phyloP scores from a whole-genome alignment of 805 yeast species.

The Candida maesae region DNA sequence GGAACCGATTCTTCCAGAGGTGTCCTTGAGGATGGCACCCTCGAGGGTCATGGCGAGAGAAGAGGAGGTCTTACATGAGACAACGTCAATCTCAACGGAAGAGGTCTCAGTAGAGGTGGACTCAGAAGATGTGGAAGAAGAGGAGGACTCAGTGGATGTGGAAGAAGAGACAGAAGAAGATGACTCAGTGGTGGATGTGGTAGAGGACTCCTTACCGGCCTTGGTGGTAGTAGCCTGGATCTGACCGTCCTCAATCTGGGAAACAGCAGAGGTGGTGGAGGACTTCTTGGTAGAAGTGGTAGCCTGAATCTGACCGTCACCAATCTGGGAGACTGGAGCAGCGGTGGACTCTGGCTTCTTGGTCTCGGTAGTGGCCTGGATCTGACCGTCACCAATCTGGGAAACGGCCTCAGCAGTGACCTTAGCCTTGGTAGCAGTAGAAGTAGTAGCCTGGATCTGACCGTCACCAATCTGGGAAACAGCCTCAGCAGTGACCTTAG shows the following conservation, averaged over 20 bases:
- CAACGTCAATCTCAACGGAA: constrained; percentile 25
- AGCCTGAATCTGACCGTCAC: constrained; percentile 32
- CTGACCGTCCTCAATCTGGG: constrained; percentile 16
- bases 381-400: constrained; percentile 30
- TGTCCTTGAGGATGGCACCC: constrained; percentile 49
- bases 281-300: constrained; percentile 16
- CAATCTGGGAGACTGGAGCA: constrained; percentile 24
- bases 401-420: too few species aligned
- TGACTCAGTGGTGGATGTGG: constrained; percentile 21
- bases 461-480: too few species aligned
- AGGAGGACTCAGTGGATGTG: constrained; percentile 24
- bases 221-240: constrained; percentile 22
- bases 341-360: constrained; percentile 21
- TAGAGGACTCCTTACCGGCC: constrained; percentile 30
- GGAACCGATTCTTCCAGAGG: constrained; percentile 67
- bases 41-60: constrained; percentile 54
- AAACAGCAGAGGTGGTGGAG: constrained; percentile 10
- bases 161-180: constrained; percentile 58
- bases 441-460: too few species aligned
- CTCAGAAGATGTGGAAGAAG: constrained; percentile 21
- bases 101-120: constrained; percentile 18
- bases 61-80: constrained; percentile 42
- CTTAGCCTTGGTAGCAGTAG: too few species aligned
- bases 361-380: constrained; percentile 29
- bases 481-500: constrained; percentile 18